Evolutionary conservation across 169 alveolate genomes (phyloP).

Genomic region (Plasmodium falciparum): DNA sequence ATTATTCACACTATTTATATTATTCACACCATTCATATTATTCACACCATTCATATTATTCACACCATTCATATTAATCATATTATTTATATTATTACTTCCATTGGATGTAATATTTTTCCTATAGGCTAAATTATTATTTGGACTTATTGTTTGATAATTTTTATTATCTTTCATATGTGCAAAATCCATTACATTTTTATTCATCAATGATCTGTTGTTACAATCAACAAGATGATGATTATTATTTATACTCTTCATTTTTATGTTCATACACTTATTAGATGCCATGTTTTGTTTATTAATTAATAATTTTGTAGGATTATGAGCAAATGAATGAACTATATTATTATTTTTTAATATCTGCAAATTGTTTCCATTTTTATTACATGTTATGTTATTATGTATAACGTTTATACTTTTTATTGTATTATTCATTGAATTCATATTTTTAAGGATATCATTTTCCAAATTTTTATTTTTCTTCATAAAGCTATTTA

Average conservation of each 20-base stretch:
- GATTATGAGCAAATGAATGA: slow-evolving; percentile 18
- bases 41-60: too few species aligned
- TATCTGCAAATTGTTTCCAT: neutral
- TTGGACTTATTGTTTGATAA: neutral
- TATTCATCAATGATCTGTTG: neutral
- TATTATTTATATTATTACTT: neutral
- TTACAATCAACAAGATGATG: neutral
- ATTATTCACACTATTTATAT: too few species aligned
- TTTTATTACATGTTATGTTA: neutral
- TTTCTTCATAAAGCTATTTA: slow-evolving; percentile 2
- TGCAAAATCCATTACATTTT: neutral
- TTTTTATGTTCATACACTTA: slow-evolving; percentile 18
- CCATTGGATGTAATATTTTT: neutral
- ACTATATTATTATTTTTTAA: slow-evolving; percentile 10
- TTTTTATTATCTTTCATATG: slow-evolving; percentile 6
- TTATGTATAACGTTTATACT: slow-evolving; percentile 2
- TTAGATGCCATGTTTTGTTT: slow-evolving; percentile 12
- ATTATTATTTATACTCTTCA: slow-evolving; percentile 9
- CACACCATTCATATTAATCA: too few species aligned
- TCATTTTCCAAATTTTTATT: neutral
- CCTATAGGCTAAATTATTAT: neutral
- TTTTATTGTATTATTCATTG: neutral
- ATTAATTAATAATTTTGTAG: slow-evolving; percentile 27
- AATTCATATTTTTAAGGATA: neutral
- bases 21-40: too few species aligned